These are phyloP conservation scores for Hypocrella siamensis DNA, from an alignment of 2,329 filamentous ascomycete genomes.

Conservation along the genomic window DNA sequence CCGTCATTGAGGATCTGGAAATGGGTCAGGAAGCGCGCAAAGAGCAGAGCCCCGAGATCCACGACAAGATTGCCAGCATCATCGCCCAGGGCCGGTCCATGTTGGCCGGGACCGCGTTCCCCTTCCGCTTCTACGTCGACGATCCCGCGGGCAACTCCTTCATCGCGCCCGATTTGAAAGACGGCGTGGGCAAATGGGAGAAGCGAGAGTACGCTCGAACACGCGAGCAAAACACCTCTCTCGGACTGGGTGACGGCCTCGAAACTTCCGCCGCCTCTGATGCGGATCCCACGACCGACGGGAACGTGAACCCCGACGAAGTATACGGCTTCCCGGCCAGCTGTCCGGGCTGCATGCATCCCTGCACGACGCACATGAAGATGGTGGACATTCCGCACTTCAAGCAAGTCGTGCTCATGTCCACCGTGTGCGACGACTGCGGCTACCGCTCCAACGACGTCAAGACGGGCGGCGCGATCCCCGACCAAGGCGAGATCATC, in stretches of 20 bases:
- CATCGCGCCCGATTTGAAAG: slow-evolving; percentile 74
- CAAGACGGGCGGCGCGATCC: slow-evolving; percentile 90
- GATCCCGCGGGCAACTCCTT: slow-evolving; percentile 93
- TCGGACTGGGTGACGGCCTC: slow-evolving; percentile 58
- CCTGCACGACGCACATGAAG: slow-evolving; percentile 91
- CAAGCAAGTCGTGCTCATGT: slow-evolving; percentile 94
- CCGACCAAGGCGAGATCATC: slow-evolving; percentile 71
- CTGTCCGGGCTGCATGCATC: slow-evolving; percentile 78
- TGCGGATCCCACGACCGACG: slow-evolving; percentile 35
- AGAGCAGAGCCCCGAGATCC: slow-evolving; percentile 60
- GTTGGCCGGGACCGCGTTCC: slow-evolving; percentile 61
- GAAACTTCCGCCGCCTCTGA: slow-evolving; percentile 34
- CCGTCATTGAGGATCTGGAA: slow-evolving; percentile 66
- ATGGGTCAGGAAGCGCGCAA: slow-evolving; percentile 72
- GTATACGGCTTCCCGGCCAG: slow-evolving; percentile 85
- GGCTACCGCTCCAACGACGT: slow-evolving; percentile 94
- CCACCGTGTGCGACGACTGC: slow-evolving; percentile 78
- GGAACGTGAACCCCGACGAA: slow-evolving; percentile 82
- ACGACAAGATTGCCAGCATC: slow-evolving; percentile 61
- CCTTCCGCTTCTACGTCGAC: slow-evolving; percentile 77
- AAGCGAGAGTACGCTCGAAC: slow-evolving; percentile 74
- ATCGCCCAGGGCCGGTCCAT: slow-evolving; percentile 62
- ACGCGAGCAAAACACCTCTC: slow-evolving; percentile 67
- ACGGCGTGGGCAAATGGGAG: slow-evolving; percentile 73
- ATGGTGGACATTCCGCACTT: slow-evolving; percentile 98